Percentiles rank a stretch among this genome's conserved stretches.
phyloP scores from a whole-genome alignment of 176 grass and related monocot genomes.

The Urochloa ruziziensis region DNA sequence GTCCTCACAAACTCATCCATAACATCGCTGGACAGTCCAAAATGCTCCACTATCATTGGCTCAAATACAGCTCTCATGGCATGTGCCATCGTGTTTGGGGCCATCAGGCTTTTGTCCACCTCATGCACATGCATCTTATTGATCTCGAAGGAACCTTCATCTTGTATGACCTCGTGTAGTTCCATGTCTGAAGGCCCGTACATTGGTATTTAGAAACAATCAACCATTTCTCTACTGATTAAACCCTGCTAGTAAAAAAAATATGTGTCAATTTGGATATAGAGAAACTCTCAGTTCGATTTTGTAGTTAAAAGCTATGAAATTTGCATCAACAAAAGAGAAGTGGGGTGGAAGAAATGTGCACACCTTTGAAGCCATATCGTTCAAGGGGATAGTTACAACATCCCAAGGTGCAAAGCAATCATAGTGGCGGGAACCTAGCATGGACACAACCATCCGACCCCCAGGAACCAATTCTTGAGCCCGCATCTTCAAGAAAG shows the following conservation, averaged over 20 bases:
- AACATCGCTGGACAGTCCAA: neutral
- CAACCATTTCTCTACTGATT: neutral
- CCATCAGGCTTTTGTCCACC: neutral
- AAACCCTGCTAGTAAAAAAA: neutral
- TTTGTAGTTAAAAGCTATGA: too few species aligned
- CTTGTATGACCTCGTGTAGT: neutral
- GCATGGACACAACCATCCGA: conserved; percentile 9
- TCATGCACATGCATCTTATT: neutral
- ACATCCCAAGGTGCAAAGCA: conserved; percentile 6
- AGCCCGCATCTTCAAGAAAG: conserved; percentile 11
- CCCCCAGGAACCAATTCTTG: conserved; percentile 7
- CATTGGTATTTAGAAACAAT: conserved; percentile 24
- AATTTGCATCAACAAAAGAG: neutral
- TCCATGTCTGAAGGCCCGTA: neutral
- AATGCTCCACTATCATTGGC: neutral
- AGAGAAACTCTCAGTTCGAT: neutral
- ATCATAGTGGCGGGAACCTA: neutral
- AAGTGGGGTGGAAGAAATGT: neutral
- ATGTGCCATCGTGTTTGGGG: neutral
- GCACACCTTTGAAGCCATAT: conserved; percentile 24
- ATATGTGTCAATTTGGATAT: neutral
- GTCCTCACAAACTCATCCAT: neutral
- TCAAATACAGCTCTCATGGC: neutral
- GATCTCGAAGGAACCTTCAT: conserved; percentile 13
- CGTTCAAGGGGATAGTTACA: neutral